Conservation (phyloP, 345 rosid genomes). For the Orychophragmus violaceus region DNA sequence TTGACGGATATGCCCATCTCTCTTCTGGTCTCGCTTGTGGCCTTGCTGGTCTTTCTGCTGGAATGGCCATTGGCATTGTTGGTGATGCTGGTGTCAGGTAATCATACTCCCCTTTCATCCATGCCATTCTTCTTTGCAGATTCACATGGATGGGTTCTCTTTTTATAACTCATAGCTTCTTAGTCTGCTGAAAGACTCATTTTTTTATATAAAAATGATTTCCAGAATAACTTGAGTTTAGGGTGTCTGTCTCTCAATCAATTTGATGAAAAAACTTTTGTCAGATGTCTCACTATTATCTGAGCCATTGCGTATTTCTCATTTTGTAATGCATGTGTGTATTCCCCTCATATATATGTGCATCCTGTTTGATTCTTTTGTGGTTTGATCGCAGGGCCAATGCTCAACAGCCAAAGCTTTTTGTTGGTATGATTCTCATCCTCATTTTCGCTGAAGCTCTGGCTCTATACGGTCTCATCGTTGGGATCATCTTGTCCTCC, state of each 20-base stretch:
- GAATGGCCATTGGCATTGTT: constrained; percentile 95
- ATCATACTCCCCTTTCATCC: background rate
- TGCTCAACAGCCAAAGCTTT: constrained; percentile 92
- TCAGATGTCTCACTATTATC: too few species aligned
- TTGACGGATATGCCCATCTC: constrained; percentile 90
- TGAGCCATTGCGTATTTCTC: too few species aligned
- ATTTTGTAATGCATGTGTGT: too few species aligned
- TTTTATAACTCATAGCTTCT: background rate
- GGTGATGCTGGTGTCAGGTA: constrained; percentile 98
- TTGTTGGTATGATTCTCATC: constrained; percentile 94
- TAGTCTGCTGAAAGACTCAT: background rate
- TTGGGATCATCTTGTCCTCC: constrained; percentile 89
- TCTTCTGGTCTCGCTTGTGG: constrained; percentile 97
- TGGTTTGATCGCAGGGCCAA: constrained; percentile 54
- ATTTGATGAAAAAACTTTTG: background rate
- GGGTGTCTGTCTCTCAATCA: background rate
- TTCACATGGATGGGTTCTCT: background rate
- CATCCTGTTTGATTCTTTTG: background rate
- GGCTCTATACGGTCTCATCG: constrained; percentile 82
- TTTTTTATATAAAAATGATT: too few species aligned
- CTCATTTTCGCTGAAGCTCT: constrained; percentile 88
- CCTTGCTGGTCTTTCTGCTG: constrained; percentile 93
- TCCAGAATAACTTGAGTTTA: background rate
- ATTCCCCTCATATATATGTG: background rate
- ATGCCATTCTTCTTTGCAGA: too few species aligned